Evolutionary conservation across 306 rosid genomes (phyloP).

Genomic region (Cucurbita pepo): DNA sequence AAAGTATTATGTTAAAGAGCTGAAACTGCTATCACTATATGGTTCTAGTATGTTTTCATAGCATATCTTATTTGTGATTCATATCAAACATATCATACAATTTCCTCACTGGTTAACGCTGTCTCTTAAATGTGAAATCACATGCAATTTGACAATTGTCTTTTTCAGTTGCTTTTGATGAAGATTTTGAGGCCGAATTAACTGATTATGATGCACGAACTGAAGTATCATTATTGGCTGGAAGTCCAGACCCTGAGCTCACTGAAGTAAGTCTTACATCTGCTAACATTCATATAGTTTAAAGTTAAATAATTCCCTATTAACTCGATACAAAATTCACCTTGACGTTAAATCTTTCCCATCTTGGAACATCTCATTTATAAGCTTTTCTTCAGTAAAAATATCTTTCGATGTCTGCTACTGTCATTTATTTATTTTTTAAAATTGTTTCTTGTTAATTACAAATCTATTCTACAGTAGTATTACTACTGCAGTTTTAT

Average conservation of each 20-base stretch:
- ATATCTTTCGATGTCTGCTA: not conserved
- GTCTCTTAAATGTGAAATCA: slow-evolving; percentile 3
- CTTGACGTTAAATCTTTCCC: not conserved
- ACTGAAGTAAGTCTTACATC: slow-evolving; percentile 45
- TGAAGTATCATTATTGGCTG: slow-evolving; percentile 64
- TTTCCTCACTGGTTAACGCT: not conserved
- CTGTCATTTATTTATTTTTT: too few species aligned
- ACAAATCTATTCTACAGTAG: too few species aligned
- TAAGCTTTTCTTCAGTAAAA: not conserved
- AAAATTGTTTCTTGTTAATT: too few species aligned
- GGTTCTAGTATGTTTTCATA: slow-evolving; percentile 57
- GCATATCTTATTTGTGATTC: not conserved
- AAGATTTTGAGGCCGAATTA: slow-evolving; percentile 92
- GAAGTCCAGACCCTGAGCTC: slow-evolving; percentile 66
- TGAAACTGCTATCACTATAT: slow-evolving; percentile 65
- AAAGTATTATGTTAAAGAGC: slow-evolving; percentile 67
- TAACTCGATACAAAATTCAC: not conserved
- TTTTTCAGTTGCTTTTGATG: slow-evolving; percentile 86
- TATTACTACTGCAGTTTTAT: too few species aligned
- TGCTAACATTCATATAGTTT: slow-evolving; percentile 4
- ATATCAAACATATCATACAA: slow-evolving; percentile 2
- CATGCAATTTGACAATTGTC: slow-evolving; percentile 4
- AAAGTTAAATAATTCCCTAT: not conserved
- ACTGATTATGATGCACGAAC: slow-evolving; percentile 56
- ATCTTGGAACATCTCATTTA: not conserved